These are phyloP conservation scores for Discostella stelligera DNA, from an alignment of 352 stramenopile genomes.

Conservation along the genomic window DNA sequence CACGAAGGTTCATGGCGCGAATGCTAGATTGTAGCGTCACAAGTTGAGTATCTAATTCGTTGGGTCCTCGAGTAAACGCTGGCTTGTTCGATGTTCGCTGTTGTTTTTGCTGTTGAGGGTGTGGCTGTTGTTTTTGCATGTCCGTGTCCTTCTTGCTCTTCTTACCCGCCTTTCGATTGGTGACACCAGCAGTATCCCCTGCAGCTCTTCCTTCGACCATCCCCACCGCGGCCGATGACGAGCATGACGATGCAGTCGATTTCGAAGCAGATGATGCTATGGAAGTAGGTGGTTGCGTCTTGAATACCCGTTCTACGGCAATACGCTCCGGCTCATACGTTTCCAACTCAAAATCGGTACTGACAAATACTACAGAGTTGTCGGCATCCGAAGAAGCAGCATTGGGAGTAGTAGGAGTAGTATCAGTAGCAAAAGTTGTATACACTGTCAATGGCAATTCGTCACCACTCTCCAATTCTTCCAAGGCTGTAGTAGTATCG, in stretches of 20 bases:
- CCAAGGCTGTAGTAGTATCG: background rate
- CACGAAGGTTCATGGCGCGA: slow-evolving; percentile 61
- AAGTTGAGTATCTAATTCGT: slow-evolving; percentile 37
- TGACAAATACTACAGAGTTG: slow-evolving; percentile 45
- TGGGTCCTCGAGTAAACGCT: slow-evolving; percentile 26
- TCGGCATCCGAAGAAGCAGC: background rate
- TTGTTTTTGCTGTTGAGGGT: background rate
- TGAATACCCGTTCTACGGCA: slow-evolving; percentile 75
- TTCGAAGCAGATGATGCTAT: background rate
- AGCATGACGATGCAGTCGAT: background rate
- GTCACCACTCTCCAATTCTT: slow-evolving; percentile 31
- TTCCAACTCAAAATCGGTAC: slow-evolving; percentile 66
- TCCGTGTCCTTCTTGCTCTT: slow-evolving; percentile 35
- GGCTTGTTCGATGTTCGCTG: slow-evolving; percentile 5
- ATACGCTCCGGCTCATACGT: slow-evolving; percentile 72
- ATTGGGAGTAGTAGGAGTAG: background rate
- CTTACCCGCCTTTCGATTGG: slow-evolving; percentile 20
- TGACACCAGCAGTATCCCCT: background rate
- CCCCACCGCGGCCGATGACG: background rate
- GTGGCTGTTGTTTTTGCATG: background rate
- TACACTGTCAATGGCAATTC: slow-evolving; percentile 37
- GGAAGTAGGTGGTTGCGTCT: slow-evolving; percentile 41
- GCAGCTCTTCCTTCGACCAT: slow-evolving; percentile 4
- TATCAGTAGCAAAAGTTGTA: slow-evolving; percentile 22
- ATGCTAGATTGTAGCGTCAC: slow-evolving; percentile 49